These are phyloP conservation scores for Termitomyces sp. DNA, from an alignment of 768 basidiomycete genomes.

Conservation along the genomic window DNA sequence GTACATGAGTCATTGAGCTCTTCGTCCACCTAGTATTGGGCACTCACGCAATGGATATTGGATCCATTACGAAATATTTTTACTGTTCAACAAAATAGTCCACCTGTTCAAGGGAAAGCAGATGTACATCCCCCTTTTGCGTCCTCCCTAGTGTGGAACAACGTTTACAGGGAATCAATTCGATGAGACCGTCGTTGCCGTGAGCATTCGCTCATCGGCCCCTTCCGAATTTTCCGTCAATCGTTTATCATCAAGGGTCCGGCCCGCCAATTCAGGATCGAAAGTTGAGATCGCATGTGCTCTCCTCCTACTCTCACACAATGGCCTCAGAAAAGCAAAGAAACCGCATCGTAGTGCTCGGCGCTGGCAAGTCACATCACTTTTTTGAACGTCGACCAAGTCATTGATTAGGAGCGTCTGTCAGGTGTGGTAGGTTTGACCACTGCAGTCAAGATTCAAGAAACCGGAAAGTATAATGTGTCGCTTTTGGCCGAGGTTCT, in stretches of 20 bases:
- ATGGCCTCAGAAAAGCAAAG: background rate
- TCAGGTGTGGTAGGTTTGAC: conserved; percentile 76
- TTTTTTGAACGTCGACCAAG: background rate
- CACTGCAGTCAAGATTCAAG: conserved; percentile 67
- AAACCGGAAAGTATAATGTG: conserved; percentile 55
- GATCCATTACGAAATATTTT: conserved; percentile 20
- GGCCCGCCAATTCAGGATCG: background rate
- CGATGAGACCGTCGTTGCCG: background rate
- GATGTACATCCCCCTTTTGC: background rate
- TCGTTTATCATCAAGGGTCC: background rate
- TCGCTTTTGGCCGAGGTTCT: conserved; percentile 67
- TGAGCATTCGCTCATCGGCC: background rate
- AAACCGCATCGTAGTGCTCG: conserved; percentile 15
- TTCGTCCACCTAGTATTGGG: background rate
- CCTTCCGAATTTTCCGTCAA: background rate
- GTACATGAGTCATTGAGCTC: background rate
- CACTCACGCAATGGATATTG: conserved; percentile 32
- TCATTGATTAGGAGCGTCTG: background rate
- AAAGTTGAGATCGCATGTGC: background rate
- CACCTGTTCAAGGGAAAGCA: background rate
- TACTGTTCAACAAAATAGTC: background rate
- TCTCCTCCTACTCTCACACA: background rate
- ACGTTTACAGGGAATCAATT: background rate
- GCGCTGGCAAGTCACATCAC: conserved; percentile 13
- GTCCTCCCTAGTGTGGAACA: background rate